phyloP scores from a whole-genome alignment of 306 rosid genomes.

The Acacia acuminata region DNA sequence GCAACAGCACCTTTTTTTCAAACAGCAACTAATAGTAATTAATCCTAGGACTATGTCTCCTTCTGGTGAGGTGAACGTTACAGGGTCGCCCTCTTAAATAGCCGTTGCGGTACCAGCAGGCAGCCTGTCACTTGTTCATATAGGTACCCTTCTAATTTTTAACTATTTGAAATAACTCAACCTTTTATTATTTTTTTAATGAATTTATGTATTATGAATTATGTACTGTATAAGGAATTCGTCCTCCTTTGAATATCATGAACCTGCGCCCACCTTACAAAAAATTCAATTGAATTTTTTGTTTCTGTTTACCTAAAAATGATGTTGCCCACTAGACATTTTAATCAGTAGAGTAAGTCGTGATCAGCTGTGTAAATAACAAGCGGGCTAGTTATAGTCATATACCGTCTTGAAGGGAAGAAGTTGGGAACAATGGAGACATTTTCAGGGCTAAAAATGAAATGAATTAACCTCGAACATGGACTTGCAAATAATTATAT shows the following conservation, averaged over 20 bases:
- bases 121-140: not conserved
- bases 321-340: not conserved
- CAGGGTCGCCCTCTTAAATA: not conserved
- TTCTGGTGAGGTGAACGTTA: not conserved
- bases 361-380: too few relatives aligned
- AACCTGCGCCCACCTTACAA: not conserved
- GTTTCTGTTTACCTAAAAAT: not conserved
- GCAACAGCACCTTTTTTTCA: too few relatives aligned
- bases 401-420: not conserved
- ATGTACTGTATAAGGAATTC: not conserved
- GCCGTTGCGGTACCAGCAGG: constrained; percentile 4
- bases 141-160: not conserved
- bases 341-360: not conserved
- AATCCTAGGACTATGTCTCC: not conserved
- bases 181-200: not conserved
- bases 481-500: constrained; percentile 12
- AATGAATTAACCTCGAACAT: not conserved
- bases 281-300: not conserved
- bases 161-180: not conserved
- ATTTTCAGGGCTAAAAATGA: not conserved
- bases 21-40: not conserved
- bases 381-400: not conserved
- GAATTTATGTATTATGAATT: not conserved
- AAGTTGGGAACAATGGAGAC: not conserved
- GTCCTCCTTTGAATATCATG: not conserved